These are phyloP conservation scores for Extremus antarcticus DNA, from an alignment of 495 filamentous ascomycete species.

Conservation along the genomic window DNA sequence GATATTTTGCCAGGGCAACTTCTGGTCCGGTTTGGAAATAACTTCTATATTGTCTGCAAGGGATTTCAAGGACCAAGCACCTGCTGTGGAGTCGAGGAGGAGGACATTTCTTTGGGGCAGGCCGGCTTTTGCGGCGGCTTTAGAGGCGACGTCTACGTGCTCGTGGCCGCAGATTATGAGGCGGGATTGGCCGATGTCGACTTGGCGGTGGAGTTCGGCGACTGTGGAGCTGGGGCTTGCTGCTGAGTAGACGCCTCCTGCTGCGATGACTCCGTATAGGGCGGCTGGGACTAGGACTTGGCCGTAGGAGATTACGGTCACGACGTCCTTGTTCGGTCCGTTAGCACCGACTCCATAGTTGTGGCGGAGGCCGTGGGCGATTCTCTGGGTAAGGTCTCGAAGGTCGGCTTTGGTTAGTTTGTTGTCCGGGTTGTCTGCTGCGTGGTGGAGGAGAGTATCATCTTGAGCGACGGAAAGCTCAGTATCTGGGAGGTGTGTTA, in stretches of 20 bases:
- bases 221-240: conserved; percentile 34
- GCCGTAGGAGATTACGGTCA: conserved; percentile 40
- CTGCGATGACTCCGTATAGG: conserved; percentile 41
- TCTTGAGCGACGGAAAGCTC: conserved; percentile 25
- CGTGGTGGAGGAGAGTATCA: conserved; percentile 31
- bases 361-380: conserved; percentile 38
- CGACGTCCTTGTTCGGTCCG: conserved; percentile 41
- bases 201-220: conserved; percentile 35
- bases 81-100: conserved; percentile 14
- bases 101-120: conserved; percentile 15
- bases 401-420: conserved; percentile 38
- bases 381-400: conserved; percentile 33
- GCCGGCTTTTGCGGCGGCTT: conserved; percentile 17
- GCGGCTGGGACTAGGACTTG: conserved; percentile 37
- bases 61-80: conserved; percentile 11
- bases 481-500: conserved; percentile 13
- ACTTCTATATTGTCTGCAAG: conserved; percentile 15
- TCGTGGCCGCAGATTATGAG: conserved; percentile 20
- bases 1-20: conserved; percentile 36
- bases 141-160: conserved; percentile 14
- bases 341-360: conserved; percentile 38
- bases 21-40: conserved; percentile 5
- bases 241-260: conserved; percentile 41
- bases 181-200: conserved; percentile 26
- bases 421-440: conserved; percentile 39